These are phyloP conservation scores for Cryoendolithus antarcticus DNA, from an alignment of 2,329 filamentous ascomycete species.

Conservation along the genomic window DNA sequence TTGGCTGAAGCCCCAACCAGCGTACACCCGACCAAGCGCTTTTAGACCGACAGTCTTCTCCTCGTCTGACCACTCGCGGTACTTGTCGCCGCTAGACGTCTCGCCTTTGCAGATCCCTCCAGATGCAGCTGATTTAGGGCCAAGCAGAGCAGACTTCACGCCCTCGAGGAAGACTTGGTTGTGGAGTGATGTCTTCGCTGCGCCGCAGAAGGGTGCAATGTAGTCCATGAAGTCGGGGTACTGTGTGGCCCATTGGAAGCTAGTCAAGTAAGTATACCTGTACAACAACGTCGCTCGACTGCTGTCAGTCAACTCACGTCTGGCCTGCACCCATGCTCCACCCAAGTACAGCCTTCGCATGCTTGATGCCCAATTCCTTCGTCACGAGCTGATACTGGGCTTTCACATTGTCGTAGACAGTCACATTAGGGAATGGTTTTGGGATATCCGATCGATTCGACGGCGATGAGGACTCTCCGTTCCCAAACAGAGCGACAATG, in stretches of 20 bases:
- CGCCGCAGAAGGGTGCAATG: conserved; percentile 53
- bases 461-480: conserved; percentile 55
- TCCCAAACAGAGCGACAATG: conserved; percentile 56
- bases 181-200: conserved; percentile 51
- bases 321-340: conserved; percentile 63
- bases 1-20: conserved; percentile 71
- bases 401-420: conserved; percentile 57
- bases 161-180: conserved; percentile 59
- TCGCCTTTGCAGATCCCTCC: conserved; percentile 38
- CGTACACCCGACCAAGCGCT: conserved; percentile 56
- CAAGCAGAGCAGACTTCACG: conserved; percentile 47
- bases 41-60: conserved; percentile 49
- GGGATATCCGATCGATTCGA: conserved; percentile 36
- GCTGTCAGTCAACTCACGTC: conserved; percentile 20
- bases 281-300: too few relatives aligned
- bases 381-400: conserved; percentile 57
- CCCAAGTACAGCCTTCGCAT: conserved; percentile 50
- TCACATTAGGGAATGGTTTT: conserved; percentile 47
- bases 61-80: conserved; percentile 28
- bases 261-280: too few relatives aligned
- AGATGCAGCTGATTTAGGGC: conserved; percentile 42
- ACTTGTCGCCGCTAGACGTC: conserved; percentile 23
- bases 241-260: conserved; percentile 25
- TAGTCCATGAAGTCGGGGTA: conserved; percentile 49
- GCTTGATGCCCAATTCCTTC: conserved; percentile 46